Percentiles rank a stretch among this genome's conserved stretches.
phyloP scores from a whole-genome alignment of 2,329 filamentous ascomycete genomes.

The Phoma sp. region DNA sequence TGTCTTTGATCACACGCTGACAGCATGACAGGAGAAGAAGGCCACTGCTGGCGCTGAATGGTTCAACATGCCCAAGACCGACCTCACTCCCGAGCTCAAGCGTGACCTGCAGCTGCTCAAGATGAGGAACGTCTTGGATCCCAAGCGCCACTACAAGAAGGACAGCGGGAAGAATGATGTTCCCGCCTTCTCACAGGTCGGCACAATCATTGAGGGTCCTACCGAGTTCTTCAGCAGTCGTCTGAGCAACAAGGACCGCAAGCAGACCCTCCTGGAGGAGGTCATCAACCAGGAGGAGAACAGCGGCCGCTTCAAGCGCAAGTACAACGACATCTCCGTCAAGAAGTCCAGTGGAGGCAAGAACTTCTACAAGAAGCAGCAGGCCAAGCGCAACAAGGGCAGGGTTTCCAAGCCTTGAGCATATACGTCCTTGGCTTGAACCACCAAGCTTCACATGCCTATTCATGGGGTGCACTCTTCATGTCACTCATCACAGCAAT shows the following conservation, averaged over 20 bases:
- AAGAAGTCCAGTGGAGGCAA: conserved; percentile 89
- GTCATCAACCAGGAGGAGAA: conserved; percentile 72
- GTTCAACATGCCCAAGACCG: conserved; percentile 87
- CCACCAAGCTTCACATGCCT: neutral
- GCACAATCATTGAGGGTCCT: conserved; percentile 85
- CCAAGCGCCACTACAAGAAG: conserved; percentile 92
- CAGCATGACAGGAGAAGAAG: conserved; percentile 60
- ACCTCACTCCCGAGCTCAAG: conserved; percentile 84
- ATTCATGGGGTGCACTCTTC: neutral
- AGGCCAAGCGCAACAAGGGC: conserved; percentile 61
- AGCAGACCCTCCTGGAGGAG: conserved; percentile 86
- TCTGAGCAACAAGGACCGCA: conserved; percentile 85
- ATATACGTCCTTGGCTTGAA: neutral
- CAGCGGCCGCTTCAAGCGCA: conserved; percentile 79
- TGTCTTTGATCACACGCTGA: conserved; percentile 24
- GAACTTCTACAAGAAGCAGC: conserved; percentile 82
- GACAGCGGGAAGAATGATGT: conserved; percentile 72
- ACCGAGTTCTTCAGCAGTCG: conserved; percentile 86
- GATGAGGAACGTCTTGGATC: conserved; percentile 87
- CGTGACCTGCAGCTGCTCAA: conserved; percentile 87
- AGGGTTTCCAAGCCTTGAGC: conserved; percentile 46
- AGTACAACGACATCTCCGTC: conserved; percentile 84
- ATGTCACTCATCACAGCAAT: neutral
- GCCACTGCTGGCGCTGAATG: conserved; percentile 79
- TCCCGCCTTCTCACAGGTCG: conserved; percentile 87